Evolutionary conservation across 2,329 filamentous ascomycete genomes (phyloP).

Genomic region (Ambrosiella cleistominuta): DNA sequence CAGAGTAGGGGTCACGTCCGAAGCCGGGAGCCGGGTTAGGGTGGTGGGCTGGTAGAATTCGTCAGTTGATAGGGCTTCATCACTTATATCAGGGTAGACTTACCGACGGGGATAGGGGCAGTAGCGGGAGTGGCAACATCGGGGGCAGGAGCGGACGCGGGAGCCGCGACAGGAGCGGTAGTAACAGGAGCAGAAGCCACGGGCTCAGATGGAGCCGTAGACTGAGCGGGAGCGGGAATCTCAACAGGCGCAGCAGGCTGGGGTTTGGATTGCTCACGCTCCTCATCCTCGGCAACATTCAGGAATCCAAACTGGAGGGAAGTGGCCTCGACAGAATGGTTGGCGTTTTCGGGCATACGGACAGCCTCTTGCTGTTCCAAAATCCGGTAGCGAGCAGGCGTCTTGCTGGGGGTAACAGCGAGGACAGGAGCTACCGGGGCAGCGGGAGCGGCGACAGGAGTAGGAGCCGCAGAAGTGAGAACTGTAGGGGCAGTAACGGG

Average conservation of each 20-base stretch:
- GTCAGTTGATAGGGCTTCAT: background rate
- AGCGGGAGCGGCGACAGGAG: conserved; percentile 34
- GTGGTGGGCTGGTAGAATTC: background rate
- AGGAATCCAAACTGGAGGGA: conserved; percentile 95
- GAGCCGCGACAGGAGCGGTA: conserved; percentile 27
- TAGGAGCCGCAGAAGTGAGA: conserved; percentile 29
- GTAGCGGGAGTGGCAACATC: conserved; percentile 18
- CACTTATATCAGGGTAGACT: background rate
- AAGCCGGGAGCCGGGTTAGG: too few relatives aligned
- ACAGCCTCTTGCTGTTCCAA: conserved; percentile 94
- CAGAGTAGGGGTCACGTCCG: background rate
- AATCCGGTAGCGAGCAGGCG: conserved; percentile 53
- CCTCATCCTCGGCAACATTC: conserved; percentile 68
- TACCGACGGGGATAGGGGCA: conserved; percentile 1
- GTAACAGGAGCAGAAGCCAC: conserved; percentile 39
- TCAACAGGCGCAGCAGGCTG: conserved; percentile 84
- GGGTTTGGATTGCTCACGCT: conserved; percentile 89
- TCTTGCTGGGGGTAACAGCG: conserved; percentile 39
- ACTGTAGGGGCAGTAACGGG: conserved; percentile 51
- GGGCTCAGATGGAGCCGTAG: conserved; percentile 63
- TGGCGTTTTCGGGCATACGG: conserved; percentile 93
- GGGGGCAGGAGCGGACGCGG: conserved; percentile 22
- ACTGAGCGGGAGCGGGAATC: conserved; percentile 72
- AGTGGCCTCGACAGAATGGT: conserved; percentile 57
- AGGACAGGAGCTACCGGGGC: conserved; percentile 43